These are phyloP conservation scores for Biscogniauxia sp. DNA, from an alignment of 2,329 filamentous ascomycete genomes.

Conservation along the genomic window DNA sequence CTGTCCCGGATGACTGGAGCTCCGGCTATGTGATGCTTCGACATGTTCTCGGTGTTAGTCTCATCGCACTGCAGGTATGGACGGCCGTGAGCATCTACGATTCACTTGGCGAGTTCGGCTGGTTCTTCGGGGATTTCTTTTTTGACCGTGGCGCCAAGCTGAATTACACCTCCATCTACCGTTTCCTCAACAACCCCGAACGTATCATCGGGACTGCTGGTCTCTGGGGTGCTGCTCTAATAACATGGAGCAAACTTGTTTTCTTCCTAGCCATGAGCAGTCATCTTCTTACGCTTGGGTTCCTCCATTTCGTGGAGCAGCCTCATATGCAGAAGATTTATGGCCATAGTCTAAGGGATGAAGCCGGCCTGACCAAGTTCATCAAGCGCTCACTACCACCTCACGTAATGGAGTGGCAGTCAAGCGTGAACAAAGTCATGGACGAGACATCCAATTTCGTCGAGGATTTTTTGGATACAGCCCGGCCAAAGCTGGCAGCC, in stretches of 20 bases:
- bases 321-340: slow-evolving; percentile 99
- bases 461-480: slow-evolving; percentile 84
- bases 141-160: slow-evolving; percentile 85
- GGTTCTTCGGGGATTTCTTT: slow-evolving; percentile 99
- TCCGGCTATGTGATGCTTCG: slow-evolving; percentile 83
- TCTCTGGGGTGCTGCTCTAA: slow-evolving; percentile 91
- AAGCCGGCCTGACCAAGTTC: slow-evolving; percentile 90
- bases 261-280: slow-evolving; percentile 83
- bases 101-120: slow-evolving; percentile 93
- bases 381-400: slow-evolving; percentile 82
- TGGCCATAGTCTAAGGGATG: slow-evolving; percentile 74
- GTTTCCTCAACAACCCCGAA: slow-evolving; percentile 96
- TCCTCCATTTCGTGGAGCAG: slow-evolving; percentile 90
- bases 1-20: slow-evolving; percentile 78
- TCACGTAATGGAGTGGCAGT: slow-evolving; percentile 78
- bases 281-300: slow-evolving; percentile 79
- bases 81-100: slow-evolving; percentile 92
- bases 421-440: slow-evolving; percentile 82
- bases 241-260: slow-evolving; percentile 84
- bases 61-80: slow-evolving; percentile 89
- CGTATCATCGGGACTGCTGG: slow-evolving; percentile 89
- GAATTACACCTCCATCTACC: slow-evolving; percentile 96
- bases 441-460: slow-evolving; percentile 86
- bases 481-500: slow-evolving; percentile 79
- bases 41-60: slow-evolving; percentile 77